Percentiles rank a stretch among this genome's conserved stretches.
phyloP scores from a whole-genome alignment of 169 alveolate species.

The Sarcocystis neurona region DNA sequence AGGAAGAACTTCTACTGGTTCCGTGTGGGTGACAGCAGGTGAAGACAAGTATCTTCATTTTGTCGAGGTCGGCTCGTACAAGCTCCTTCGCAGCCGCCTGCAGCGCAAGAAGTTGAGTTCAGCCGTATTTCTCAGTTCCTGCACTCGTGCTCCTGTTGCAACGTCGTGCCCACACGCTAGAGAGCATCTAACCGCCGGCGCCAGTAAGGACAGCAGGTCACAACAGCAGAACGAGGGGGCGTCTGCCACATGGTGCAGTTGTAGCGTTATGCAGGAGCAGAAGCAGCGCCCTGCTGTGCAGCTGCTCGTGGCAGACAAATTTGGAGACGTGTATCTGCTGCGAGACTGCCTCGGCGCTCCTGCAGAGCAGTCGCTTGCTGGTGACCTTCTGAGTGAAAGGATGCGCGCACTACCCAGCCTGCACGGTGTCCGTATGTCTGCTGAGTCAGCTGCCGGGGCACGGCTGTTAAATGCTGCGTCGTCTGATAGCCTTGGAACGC shows the following conservation, averaged over 20 bases:
- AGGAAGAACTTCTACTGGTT: no score
- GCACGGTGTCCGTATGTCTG: neutral
- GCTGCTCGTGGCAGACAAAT: slow-evolving; percentile 23
- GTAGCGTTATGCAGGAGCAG: neutral
- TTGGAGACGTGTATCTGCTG: slow-evolving; percentile 26
- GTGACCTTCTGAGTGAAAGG: slow-evolving; percentile 9
- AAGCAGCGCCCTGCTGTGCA: neutral
- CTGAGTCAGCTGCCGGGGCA: neutral
- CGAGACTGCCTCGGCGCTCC: neutral
- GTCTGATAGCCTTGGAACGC: no score
- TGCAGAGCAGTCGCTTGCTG: slow-evolving; percentile 30
- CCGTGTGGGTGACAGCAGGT: slow-evolving; percentile 39
- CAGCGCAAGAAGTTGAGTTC: slow-evolving; percentile 42
- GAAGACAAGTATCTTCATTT: slow-evolving; percentile 33
- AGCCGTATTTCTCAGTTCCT: slow-evolving; percentile 7
- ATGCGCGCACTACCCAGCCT: slow-evolving; percentile 2
- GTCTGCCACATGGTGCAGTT: neutral
- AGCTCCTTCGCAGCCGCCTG: slow-evolving; percentile 35
- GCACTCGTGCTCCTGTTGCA: neutral
- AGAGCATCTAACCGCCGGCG: neutral
- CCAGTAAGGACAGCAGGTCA: neutral
- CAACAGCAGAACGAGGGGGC: neutral
- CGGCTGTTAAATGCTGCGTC: no score
- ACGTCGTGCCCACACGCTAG: neutral
- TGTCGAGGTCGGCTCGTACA: neutral